A percentile compares a stretch with the other conserved stretches of the same genome.
Conservation (phyloP, 2,329 filamentous ascomycete genomes). For the Trichophaea hybrida region DNA sequence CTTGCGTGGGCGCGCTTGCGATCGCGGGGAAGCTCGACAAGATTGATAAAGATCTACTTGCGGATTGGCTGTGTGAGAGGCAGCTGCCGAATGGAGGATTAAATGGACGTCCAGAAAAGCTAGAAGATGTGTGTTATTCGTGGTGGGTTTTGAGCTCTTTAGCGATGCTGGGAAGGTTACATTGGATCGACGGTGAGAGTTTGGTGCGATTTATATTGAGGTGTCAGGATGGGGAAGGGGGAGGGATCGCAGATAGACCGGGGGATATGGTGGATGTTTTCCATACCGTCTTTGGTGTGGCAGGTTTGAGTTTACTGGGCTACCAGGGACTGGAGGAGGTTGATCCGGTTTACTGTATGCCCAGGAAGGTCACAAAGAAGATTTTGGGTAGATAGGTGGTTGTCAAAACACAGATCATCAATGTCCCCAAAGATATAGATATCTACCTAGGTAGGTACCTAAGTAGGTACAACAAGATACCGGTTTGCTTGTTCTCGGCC, state of each 20-base stretch:
- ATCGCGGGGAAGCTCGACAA: conserved; percentile 72
- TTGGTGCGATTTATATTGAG: conserved; percentile 68
- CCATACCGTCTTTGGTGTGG: conserved; percentile 80
- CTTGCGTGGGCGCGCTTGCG: conserved; percentile 72
- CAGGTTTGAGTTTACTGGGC: conserved; percentile 70
- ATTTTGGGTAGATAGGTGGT: conserved; percentile 4
- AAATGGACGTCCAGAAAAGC: conserved; percentile 88
- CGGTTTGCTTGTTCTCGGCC: no score
- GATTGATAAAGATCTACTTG: conserved; percentile 68
- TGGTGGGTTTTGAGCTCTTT: conserved; percentile 97
- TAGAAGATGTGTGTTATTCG: conserved; percentile 94
- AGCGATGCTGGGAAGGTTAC: conserved; percentile 69
- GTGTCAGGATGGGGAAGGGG: conserved; percentile 72
- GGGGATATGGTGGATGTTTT: conserved; percentile 96
- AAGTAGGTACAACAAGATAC: no score
- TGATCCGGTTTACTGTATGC: conserved; percentile 57
- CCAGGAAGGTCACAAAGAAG: conserved; percentile 14
- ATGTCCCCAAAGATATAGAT: background rate
- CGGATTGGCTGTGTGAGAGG: conserved; percentile 81
- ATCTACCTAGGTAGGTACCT: background rate
- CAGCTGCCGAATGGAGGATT: conserved; percentile 77
- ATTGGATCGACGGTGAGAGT: conserved; percentile 83
- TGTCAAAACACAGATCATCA: background rate
- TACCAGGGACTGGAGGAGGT: conserved; percentile 65
- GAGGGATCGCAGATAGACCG: conserved; percentile 79